phyloP scores from a whole-genome alignment of 2,329 filamentous ascomycete genomes.

The Aspergillus pseudotamarii region DNA sequence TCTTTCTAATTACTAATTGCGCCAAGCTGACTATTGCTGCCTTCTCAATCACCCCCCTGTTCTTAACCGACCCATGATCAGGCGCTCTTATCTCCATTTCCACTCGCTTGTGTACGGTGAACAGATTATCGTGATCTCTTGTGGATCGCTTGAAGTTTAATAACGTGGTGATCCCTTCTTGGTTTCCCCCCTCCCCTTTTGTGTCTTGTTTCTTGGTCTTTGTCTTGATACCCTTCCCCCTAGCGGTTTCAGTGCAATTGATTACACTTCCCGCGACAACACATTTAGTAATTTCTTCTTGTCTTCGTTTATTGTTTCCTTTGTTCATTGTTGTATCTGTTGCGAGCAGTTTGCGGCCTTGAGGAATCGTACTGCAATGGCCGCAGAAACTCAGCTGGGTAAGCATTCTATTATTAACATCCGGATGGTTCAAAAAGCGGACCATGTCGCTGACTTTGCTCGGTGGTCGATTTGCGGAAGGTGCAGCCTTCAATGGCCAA shows the following conservation, averaged over 20 bases:
- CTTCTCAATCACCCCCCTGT: not conserved
- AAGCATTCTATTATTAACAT: not conserved
- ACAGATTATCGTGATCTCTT: conserved; percentile 1
- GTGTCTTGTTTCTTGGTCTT: not conserved
- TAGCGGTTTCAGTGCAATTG: not conserved
- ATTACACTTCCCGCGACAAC: not conserved
- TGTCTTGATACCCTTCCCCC: not conserved
- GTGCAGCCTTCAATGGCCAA: conserved; percentile 26
- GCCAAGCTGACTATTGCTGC: conserved; percentile 2
- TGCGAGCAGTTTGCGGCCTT: not conserved
- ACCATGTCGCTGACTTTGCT: conserved; percentile 1
- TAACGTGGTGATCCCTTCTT: not conserved
- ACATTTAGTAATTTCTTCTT: not conserved
- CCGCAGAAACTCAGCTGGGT: conserved; percentile 4
- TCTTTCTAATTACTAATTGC: not conserved
- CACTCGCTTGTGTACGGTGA: not conserved
- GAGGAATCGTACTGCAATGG: conserved; percentile 3
- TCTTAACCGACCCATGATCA: not conserved
- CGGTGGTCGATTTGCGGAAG: conserved; percentile 12
- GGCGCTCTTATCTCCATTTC: not conserved
- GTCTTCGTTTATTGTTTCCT: not conserved
- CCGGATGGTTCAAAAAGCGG: not conserved
- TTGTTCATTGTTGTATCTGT: not conserved
- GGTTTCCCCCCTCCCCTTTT: not conserved
- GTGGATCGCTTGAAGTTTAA: not conserved